Evolutionary conservation across 1,284 basidiomycete genomes (phyloP).

Genomic region (Melanopsichium pennsylvanicum): DNA sequence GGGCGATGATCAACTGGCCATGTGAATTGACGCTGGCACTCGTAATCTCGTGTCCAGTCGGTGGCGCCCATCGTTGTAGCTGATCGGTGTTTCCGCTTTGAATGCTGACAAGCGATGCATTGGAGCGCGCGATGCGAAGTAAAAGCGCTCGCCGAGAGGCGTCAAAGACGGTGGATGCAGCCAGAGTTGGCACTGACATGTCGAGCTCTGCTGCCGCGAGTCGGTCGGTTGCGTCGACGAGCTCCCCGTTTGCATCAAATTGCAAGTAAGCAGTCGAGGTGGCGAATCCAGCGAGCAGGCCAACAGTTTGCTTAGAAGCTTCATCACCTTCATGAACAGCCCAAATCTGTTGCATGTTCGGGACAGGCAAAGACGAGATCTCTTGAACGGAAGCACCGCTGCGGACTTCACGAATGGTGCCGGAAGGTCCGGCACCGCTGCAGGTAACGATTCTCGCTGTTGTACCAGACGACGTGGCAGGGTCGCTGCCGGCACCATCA

Average conservation of each 20-base stretch:
- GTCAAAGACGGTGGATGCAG: constrained; percentile 7
- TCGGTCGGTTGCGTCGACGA: constrained; percentile 30
- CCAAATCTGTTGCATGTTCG: constrained; percentile 30
- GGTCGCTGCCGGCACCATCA: constrained; percentile 71
- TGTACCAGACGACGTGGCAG: constrained; percentile 20
- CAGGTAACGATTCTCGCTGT: constrained; percentile 85
- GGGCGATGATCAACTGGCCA: constrained; percentile 75
- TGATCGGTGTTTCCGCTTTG: neutral
- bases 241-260: constrained; percentile 20
- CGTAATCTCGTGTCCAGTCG: constrained; percentile 17
- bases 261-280: constrained; percentile 26
- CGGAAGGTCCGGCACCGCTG: constrained; percentile 82
- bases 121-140: constrained; percentile 10
- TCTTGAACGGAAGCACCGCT: constrained; percentile 85
- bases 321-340: constrained; percentile 13
- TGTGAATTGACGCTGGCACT: constrained; percentile 69
- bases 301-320: constrained; percentile 13
- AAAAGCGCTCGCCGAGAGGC: neutral
- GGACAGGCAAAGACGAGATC: constrained; percentile 55
- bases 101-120: constrained; percentile 15
- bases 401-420: constrained; percentile 81
- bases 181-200: constrained; percentile 10
- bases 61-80: constrained; percentile 18
- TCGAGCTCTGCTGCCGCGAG: constrained; percentile 9
- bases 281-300: constrained; percentile 23